A percentile compares a stretch with the other conserved stretches of the same genome.
Evolutionary conservation across 2,329 filamentous ascomycete genomes (phyloP).

Genomic region (Exophiala sideris): DNA sequence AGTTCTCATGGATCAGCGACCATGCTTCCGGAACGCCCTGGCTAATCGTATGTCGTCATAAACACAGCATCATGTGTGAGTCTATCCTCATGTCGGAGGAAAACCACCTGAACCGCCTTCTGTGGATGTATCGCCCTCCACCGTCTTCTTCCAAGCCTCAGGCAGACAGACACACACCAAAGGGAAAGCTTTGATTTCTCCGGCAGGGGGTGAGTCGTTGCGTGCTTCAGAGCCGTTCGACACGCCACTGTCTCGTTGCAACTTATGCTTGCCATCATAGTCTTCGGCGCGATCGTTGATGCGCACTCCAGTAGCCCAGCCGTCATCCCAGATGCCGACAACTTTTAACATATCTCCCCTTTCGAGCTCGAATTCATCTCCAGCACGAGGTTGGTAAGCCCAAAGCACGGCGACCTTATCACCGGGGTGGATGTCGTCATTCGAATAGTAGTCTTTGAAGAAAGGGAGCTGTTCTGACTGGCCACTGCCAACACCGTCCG

Average conservation of each 20-base stretch:
- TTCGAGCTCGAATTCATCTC: slow-evolving; percentile 89
- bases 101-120: slow-evolving; percentile 53
- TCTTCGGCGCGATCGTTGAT: slow-evolving; percentile 81
- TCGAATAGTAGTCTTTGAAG: slow-evolving; percentile 98
- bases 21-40: slow-evolving; percentile 18
- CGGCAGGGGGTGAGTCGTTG: slow-evolving; percentile 61
- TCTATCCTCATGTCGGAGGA: slow-evolving; percentile 18
- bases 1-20: slow-evolving; percentile 13
- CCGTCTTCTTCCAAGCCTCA: slow-evolving; percentile 94
- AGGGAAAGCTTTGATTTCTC: slow-evolving; percentile 96
- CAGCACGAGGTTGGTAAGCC: slow-evolving; percentile 93
- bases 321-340: slow-evolving; percentile 98
- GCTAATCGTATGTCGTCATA: slow-evolving; percentile 26
- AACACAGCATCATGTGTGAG: slow-evolving; percentile 12
- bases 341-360: slow-evolving; percentile 98
- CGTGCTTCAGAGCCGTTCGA: slow-evolving; percentile 69
- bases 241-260: slow-evolving; percentile 88
- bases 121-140: slow-evolving; percentile 78
- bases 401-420: slow-evolving; percentile 89
- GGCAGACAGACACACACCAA: slow-evolving; percentile 93
- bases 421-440: slow-evolving; percentile 89
- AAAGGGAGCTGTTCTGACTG: slow-evolving; percentile 93
- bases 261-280: slow-evolving; percentile 72
- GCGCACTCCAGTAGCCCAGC: slow-evolving; percentile 92
- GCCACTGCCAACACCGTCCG: slow-evolving; percentile 76